Evolutionary conservation across 345 rosid genomes (phyloP), one percentile per base, ranked within the genome.

Genomic region (Barbarea vulgaris): DNA sequence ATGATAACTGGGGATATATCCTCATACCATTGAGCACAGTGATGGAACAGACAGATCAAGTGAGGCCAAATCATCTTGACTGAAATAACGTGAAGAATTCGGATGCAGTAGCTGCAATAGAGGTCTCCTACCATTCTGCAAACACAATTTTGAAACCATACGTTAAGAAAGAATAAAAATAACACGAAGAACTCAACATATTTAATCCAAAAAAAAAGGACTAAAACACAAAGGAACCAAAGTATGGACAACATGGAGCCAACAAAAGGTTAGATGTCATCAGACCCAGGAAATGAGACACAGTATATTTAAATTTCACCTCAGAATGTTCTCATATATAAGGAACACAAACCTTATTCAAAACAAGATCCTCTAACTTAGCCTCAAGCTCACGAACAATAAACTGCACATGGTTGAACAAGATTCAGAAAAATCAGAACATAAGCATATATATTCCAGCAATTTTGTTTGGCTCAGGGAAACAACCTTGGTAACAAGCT

Each of bases 31-130:
- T 56, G 79, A 34, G 83, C 80, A 78, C 24, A 92, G 86, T 55
- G 93, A 87, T 66, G 93, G 83, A 68, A 93, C 70, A 71, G 87
- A 83, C 69, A 80, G 78, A 77, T 78, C 87, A 63, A 96, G 83
- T 67, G 87, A 84, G 60, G 89, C 82, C 39, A 94, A 70, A 77
- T 94, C 96, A 69, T 89, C 91, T 24, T 85, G 95, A 80, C 84
- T 85, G 68, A 90, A 73, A 82, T 87, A 94, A 6, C 92, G 91
- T 11, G 93, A 81, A 75, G 82, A 87, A 64, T 91, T 81, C 64
- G 96, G 96, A 81, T 86, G 93, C 73, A 94, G 89, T 44, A 94
- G 82, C 83, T 94, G 96, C 74, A 94, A 77, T 55, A 94, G 41
- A 24, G 89, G 81, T 55, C 84, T 91, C 78, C 95, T 89, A 72